These are phyloP conservation scores for Saprolegnia parasitica DNA, from an alignment of 352 stramenopile species.

Conservation along the genomic window DNA sequence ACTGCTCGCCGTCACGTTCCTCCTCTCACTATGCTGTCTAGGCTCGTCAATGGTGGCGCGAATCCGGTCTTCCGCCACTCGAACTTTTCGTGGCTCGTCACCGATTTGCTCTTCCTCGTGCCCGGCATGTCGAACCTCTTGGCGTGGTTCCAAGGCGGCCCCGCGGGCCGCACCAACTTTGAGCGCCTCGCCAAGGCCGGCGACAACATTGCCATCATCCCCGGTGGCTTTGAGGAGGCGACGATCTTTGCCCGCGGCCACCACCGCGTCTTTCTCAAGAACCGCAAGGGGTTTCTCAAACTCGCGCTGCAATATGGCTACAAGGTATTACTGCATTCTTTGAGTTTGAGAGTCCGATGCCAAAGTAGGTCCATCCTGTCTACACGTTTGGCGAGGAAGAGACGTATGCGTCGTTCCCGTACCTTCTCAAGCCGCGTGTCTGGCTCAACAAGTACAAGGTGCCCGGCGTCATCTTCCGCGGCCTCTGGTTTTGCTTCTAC, in stretches of 20 bases:
- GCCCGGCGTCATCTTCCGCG: constrained; percentile 75
- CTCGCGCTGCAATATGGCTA: constrained; percentile 89
- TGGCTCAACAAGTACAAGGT: constrained; percentile 80
- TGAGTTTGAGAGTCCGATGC: not conserved
- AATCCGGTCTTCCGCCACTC: constrained; percentile 45
- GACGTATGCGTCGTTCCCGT: constrained; percentile 83
- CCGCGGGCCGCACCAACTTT: constrained; percentile 50
- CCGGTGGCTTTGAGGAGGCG: constrained; percentile 93
- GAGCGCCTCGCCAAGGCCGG: constrained; percentile 43
- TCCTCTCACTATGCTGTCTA: not conserved
- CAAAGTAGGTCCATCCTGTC: constrained; percentile 45
- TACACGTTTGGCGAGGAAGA: constrained; percentile 92
- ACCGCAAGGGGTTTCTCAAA: constrained; percentile 91
- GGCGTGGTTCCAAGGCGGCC: constrained; percentile 61
- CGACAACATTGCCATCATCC: constrained; percentile 74
- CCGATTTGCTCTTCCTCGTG: constrained; percentile 66
- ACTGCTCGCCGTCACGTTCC: too few relatives aligned
- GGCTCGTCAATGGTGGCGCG: constrained; percentile 47
- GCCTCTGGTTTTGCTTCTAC: constrained; percentile 65
- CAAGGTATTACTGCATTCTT: constrained; percentile 38
- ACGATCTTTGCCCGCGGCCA: constrained; percentile 73
- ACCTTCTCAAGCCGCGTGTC: constrained; percentile 67
- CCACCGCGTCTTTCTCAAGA: constrained; percentile 89
- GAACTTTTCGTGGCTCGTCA: constrained; percentile 55
- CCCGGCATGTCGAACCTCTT: constrained; percentile 61